Conservation (phyloP, 1,139 yeast species). For the Kodamaea sp. region DNA sequence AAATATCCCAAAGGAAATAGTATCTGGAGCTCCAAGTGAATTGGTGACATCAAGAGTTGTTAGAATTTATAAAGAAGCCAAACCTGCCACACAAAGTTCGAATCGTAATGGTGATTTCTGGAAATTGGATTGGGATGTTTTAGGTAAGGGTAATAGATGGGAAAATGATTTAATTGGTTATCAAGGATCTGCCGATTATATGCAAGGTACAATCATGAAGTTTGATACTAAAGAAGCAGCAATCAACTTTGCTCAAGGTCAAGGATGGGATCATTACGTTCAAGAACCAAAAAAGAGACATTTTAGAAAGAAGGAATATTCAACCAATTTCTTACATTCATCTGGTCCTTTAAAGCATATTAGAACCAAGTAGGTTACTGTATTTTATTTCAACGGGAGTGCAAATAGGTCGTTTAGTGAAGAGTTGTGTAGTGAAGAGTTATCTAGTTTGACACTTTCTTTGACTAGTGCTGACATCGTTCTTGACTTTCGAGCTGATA, state of each 20-base stretch:
- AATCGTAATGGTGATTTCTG: constrained; percentile 53
- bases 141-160: constrained; percentile 80
- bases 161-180: constrained; percentile 87
- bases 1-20: constrained; percentile 47
- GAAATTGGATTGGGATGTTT: constrained; percentile 83
- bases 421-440: too few relatives aligned
- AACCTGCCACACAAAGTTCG: constrained; percentile 82
- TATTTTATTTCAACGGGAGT: too few relatives aligned
- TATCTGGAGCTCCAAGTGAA: constrained; percentile 80
- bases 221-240: constrained; percentile 79
- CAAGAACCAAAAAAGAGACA: constrained; percentile 77
- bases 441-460: too few relatives aligned
- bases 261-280: constrained; percentile 82
- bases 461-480: too few relatives aligned
- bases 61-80: constrained; percentile 72
- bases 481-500: too few relatives aligned
- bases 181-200: constrained; percentile 75
- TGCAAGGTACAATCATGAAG: constrained; percentile 82
- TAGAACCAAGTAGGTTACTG: constrained; percentile 58
- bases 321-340: constrained; percentile 67
- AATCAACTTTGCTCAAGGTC: constrained; percentile 73
- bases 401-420: too few relatives aligned
- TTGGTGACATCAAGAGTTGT: constrained; percentile 62
- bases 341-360: constrained; percentile 75
- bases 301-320: constrained; percentile 73